Conservation (phyloP, 2,329 filamentous ascomycete genomes). For the Trichoderma brevicompactum region DNA sequence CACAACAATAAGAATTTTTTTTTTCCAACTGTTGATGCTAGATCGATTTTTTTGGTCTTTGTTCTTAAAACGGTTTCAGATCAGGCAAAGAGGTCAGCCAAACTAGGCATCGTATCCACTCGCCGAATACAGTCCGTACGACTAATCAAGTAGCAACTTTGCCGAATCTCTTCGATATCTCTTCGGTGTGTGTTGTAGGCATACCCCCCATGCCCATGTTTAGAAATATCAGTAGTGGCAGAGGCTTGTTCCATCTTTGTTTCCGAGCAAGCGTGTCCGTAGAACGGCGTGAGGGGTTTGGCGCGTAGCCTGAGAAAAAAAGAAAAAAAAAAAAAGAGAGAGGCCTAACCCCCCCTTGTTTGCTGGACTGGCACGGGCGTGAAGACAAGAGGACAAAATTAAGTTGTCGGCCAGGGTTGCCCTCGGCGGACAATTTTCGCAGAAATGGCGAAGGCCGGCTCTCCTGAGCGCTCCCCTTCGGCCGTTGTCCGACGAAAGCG, state of each 20-base stretch:
- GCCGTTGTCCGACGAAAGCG: constrained; percentile 29
- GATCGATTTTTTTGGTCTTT: background rate
- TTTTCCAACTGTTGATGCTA: background rate
- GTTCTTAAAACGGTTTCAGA: constrained; percentile 14
- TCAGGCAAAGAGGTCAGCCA: background rate
- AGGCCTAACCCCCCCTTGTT: constrained; percentile 4
- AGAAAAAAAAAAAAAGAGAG: background rate
- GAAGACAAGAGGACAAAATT: background rate
- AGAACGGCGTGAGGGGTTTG: background rate
- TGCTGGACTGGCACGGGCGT: constrained; percentile 4
- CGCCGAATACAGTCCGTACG: background rate
- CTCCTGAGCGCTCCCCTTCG: constrained; percentile 23
- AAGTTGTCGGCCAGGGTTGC: constrained; percentile 18
- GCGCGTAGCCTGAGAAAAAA: background rate
- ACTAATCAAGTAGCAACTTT: background rate
- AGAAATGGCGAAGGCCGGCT: constrained; percentile 13
- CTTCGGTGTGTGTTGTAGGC: background rate
- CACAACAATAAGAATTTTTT: constrained; percentile 3
- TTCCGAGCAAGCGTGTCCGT: background rate
- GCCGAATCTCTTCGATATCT: background rate
- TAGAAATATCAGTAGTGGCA: background rate
- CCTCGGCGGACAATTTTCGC: constrained; percentile 27
- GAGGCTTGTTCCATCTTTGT: background rate
- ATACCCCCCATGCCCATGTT: background rate
- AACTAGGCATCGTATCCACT: constrained; percentile 6